Evolutionary conservation across 768 basidiomycete genomes (phyloP).

Genomic region (Naematelia aurantialba): DNA sequence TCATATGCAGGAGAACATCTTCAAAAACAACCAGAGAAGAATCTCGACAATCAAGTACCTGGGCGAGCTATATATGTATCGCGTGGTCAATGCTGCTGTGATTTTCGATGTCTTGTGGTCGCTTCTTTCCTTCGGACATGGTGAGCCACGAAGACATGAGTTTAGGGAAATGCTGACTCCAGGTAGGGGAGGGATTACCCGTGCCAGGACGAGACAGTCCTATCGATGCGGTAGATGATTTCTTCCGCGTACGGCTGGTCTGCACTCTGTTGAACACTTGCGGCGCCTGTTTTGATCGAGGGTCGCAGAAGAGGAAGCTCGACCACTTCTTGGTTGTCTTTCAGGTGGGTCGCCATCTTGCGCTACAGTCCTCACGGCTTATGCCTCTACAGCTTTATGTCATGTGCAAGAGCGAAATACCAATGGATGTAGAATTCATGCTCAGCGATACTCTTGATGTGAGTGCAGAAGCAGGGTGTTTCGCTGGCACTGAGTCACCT

Average conservation of each 20-base stretch:
- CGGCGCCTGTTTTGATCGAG: conserved; percentile 96
- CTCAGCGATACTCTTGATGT: conserved; percentile 89
- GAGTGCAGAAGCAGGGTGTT: conserved; percentile 28
- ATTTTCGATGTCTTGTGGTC: conserved; percentile 94
- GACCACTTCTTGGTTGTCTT: conserved; percentile 91
- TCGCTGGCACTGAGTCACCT: too few relatives aligned
- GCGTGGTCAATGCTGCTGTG: conserved; percentile 79
- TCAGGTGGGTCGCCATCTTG: conserved; percentile 59
- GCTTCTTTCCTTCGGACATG: conserved; percentile 89
- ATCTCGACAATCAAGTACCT: conserved; percentile 90
- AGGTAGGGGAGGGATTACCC: conserved; percentile 66
- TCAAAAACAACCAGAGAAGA: conserved; percentile 89
- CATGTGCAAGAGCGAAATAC: conserved; percentile 79
- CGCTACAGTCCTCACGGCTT: conserved; percentile 6
- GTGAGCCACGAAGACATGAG: conserved; percentile 56
- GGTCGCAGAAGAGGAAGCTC: conserved; percentile 83
- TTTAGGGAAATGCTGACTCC: conserved; percentile 1
- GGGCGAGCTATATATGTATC: conserved; percentile 95
- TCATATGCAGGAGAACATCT: conserved; percentile 68
- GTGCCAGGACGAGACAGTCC: conserved; percentile 68
- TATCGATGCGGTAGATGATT: conserved; percentile 91
- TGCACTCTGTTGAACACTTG: conserved; percentile 92
- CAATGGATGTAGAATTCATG: conserved; percentile 99
- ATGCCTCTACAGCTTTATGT: conserved; percentile 63
- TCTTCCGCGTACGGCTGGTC: conserved; percentile 85